Evolutionary conservation across 2,329 filamentous ascomycete genomes (phyloP).

Genomic region (Aspergillus eucalypticola): DNA sequence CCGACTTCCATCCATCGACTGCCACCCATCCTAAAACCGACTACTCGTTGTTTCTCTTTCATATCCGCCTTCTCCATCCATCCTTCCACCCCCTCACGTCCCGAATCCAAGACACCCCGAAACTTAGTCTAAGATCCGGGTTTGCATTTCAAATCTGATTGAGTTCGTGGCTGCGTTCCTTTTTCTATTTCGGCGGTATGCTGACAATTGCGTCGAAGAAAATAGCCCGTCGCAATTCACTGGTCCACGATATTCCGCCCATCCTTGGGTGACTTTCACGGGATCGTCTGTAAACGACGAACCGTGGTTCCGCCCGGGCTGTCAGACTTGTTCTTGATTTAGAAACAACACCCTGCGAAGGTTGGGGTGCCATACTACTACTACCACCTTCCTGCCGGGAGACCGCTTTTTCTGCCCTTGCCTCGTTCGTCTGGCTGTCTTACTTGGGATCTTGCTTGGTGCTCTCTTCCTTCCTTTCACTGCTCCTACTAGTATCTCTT

Average conservation of each 20-base stretch:
- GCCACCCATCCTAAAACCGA: no score
- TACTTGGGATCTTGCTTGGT: not conserved
- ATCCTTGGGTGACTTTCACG: not conserved
- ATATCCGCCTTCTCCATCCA: slow-evolving; percentile 5
- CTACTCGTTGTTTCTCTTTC: not conserved
- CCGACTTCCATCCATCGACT: not conserved
- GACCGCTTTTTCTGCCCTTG: slow-evolving; percentile 1
- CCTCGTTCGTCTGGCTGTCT: slow-evolving; percentile 2
- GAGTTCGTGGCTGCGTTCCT: not conserved
- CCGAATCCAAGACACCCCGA: slow-evolving; percentile 5
- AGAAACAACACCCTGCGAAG: not conserved
- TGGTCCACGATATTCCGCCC: not conserved
- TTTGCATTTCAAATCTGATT: not conserved
- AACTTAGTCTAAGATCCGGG: not conserved
- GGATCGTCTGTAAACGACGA: not conserved
- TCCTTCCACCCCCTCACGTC: slow-evolving; percentile 1
- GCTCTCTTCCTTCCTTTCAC: not conserved
- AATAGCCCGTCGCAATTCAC: not conserved
- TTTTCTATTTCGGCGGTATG: not conserved
- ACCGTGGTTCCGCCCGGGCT: not conserved
- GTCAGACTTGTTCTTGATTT: slow-evolving; percentile 3
- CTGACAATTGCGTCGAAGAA: not conserved
- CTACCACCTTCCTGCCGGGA: not conserved
- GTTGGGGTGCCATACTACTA: not conserved
- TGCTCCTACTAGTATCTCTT: not conserved